Evolutionary conservation across 2,329 filamentous ascomycete genomes (phyloP).

Genomic region (Epichloe bromicola): DNA sequence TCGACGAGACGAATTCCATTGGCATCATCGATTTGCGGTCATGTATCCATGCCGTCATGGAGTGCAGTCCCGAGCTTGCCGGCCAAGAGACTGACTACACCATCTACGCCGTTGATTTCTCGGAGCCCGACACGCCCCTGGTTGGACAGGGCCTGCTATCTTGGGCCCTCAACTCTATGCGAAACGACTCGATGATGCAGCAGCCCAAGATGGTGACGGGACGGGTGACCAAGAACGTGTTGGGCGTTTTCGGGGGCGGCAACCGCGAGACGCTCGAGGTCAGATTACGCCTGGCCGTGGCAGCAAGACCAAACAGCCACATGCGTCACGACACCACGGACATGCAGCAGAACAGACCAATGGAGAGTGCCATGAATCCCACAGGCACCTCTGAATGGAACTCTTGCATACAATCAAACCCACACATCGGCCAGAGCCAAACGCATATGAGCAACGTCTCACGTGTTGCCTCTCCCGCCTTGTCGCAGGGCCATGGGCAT

Average conservation of each 20-base stretch:
- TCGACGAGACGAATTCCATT: conserved; percentile 71
- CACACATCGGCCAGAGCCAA: conserved; percentile 29
- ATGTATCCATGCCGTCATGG: conserved; percentile 70
- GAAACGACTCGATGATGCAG: conserved; percentile 29
- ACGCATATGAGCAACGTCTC: conserved; percentile 15
- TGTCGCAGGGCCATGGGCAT: conserved; percentile 17
- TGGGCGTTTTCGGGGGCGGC: conserved; percentile 73
- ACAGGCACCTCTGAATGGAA: conserved; percentile 66
- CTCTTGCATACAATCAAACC: conserved; percentile 61
- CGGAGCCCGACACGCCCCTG: conserved; percentile 82
- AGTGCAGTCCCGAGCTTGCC: conserved; percentile 69
- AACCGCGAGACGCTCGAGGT: conserved; percentile 85
- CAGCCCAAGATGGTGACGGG: conserved; percentile 72
- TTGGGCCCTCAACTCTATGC: conserved; percentile 48
- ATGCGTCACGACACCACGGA: conserved; percentile 13
- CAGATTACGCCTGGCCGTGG: conserved; percentile 71
- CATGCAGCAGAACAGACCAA: conserved; percentile 10
- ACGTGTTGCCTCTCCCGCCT: conserved; percentile 24
- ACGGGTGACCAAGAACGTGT: conserved; percentile 72
- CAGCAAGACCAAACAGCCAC: conserved; percentile 42
- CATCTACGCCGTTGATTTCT: conserved; percentile 95
- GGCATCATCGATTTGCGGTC: conserved; percentile 78
- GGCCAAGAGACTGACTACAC: conserved; percentile 71
- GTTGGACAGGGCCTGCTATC: conserved; percentile 95
- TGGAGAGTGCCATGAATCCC: conserved; percentile 29